Conservation (phyloP, 768 basidiomycete species). For the Kwoniella dendrophila region DNA sequence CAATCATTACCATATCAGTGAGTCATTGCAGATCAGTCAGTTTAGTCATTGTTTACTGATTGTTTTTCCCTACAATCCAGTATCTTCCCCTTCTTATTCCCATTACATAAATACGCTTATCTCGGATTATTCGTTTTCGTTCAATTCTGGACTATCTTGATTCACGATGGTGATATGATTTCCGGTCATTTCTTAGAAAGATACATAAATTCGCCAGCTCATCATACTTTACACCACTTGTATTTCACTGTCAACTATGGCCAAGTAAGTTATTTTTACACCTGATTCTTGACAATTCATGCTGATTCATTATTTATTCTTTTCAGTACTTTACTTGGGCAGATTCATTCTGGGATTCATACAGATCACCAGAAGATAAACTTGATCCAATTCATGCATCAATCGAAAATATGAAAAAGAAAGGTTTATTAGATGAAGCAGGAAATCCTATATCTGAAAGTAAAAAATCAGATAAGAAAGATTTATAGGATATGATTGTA, state of each 20-base stretch:
- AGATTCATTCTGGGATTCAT: conserved; percentile 78
- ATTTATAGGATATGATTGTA: conserved; percentile 20
- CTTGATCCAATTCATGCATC: conserved; percentile 73
- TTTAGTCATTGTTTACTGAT: neutral
- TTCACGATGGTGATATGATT: conserved; percentile 99
- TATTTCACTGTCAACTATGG: conserved; percentile 98
- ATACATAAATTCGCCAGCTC: conserved; percentile 95
- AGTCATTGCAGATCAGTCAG: conserved; percentile 11
- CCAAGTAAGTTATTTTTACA: conserved; percentile 58
- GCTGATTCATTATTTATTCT: neutral
- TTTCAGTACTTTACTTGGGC: conserved; percentile 95
- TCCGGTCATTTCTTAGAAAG: conserved; percentile 84
- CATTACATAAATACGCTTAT: conserved; percentile 81
- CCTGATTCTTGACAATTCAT: neutral
- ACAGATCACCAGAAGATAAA: conserved; percentile 78
- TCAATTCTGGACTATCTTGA: conserved; percentile 93
- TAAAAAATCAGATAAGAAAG: conserved; percentile 47
- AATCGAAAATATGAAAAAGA: conserved; percentile 62
- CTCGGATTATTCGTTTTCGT: conserved; percentile 85
- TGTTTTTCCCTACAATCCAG: conserved; percentile 8
- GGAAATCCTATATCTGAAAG: conserved; percentile 39
- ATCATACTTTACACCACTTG: conserved; percentile 94
- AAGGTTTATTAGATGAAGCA: conserved; percentile 51
- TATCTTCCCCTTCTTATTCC: conserved; percentile 84
- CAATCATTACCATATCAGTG: conserved; percentile 92